Percentiles rank a stretch among this genome's conserved stretches.
These are phyloP conservation scores for Citrullus amarus DNA, from an alignment of 306 rosid species.

Conservation along the genomic window DNA sequence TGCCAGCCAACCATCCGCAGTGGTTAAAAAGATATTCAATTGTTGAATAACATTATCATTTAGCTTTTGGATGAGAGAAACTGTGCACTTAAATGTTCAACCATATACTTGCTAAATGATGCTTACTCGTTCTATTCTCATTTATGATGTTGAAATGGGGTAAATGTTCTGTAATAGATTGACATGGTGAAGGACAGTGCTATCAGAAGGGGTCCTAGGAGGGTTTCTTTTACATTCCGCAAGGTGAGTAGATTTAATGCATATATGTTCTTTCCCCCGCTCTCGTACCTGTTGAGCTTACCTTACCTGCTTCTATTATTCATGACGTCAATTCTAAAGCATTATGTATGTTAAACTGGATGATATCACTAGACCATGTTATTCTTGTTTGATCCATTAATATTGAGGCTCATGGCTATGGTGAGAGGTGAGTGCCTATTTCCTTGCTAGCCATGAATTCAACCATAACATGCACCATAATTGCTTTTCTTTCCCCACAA, in stretches of 20 bases:
- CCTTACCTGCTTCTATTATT: conserved; percentile 1
- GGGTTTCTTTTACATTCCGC: conserved; percentile 79
- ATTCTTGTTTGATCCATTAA: not conserved
- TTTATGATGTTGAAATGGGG: conserved; percentile 3
- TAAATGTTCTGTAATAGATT: conserved; percentile 29
- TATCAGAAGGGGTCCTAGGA: conserved; percentile 62
- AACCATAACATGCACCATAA: not conserved
- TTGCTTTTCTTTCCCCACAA: not conserved
- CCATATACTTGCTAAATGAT: not conserved
- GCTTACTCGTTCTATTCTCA: not conserved
- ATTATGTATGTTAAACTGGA: not conserved
- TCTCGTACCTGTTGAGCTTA: not conserved
- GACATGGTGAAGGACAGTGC: conserved; percentile 50
- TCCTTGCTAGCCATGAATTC: not conserved
- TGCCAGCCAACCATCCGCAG: not conserved
- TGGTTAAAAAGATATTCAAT: not conserved
- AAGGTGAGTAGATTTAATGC: conserved; percentile 37
- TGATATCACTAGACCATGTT: not conserved
- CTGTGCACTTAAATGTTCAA: not conserved
- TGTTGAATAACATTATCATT: not conserved
- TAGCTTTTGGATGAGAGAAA: not conserved
- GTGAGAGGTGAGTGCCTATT: not conserved
- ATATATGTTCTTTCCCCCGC: not conserved
- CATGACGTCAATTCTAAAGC: not conserved
- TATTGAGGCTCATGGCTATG: not conserved